Conservation (phyloP, 163 green algal species). For the Coccomyxa subellipsoidea region DNA sequence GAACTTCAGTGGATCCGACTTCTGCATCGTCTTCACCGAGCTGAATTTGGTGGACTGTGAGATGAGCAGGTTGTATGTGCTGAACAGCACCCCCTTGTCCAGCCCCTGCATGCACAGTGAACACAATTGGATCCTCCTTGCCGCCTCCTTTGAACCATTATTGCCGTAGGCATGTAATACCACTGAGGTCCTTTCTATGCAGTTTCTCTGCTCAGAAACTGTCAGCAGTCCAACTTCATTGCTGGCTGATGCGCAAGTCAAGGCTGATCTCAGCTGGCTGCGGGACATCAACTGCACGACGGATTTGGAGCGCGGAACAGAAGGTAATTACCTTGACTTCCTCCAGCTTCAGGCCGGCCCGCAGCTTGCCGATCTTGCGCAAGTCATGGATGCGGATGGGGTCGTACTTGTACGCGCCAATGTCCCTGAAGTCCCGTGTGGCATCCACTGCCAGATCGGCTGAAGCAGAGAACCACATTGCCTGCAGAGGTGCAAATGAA, state of each 20-base stretch:
- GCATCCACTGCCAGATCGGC: conserved; percentile 47
- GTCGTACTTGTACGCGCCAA: conserved; percentile 31
- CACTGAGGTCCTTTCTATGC: no score
- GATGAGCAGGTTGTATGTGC: conserved; percentile 55
- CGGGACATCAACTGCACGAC: no score
- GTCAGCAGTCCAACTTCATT: no score
- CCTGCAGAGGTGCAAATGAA: conserved; percentile 24
- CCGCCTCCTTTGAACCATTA: background rate
- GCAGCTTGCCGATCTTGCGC: conserved; percentile 14
- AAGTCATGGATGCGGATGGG: conserved; percentile 40
- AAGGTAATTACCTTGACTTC: conserved; percentile 6
- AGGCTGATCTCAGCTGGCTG: no score
- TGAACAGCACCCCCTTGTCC: conserved; percentile 52
- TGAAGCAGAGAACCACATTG: conserved; percentile 45
- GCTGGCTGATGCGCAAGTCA: no score
- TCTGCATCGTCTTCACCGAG: background rate
- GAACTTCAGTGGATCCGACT: background rate
- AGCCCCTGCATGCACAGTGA: conserved; percentile 14
- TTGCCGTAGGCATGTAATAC: no score
- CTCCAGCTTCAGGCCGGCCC: conserved; percentile 8
- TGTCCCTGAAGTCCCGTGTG: conserved; percentile 39
- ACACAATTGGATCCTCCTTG: background rate
- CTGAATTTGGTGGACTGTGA: background rate
- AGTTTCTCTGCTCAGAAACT: no score
- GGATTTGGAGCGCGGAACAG: no score